Percentiles rank a stretch among this genome's conserved stretches.
phyloP scores from a whole-genome alignment of 257 asterid genomes.

The Scutellaria minor region DNA sequence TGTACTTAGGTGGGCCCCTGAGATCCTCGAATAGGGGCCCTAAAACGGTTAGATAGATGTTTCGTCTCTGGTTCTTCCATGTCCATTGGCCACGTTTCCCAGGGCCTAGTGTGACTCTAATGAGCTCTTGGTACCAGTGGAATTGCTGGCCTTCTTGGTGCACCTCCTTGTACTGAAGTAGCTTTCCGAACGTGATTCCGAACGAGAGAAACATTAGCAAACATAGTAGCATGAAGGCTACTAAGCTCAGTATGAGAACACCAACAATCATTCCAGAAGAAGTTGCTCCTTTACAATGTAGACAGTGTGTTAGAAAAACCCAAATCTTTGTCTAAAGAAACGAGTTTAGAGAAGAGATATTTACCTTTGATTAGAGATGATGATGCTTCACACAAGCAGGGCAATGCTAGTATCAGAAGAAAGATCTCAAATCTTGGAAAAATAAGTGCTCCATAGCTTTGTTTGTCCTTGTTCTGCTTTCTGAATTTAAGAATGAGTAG shows the following conservation, averaged over 20 bases:
- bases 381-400: constrained; percentile 77
- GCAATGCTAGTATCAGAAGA: constrained; percentile 73
- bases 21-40: constrained; percentile 96
- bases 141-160: constrained; percentile 69
- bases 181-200: constrained; percentile 83
- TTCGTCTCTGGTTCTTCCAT: constrained; percentile 65
- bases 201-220: constrained; percentile 71
- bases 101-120: constrained; percentile 87
- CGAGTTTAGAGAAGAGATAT: not conserved
- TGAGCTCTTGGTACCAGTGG: constrained; percentile 90
- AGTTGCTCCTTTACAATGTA: constrained; percentile 57
- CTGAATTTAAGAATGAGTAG: constrained; percentile 53
- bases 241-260: constrained; percentile 59
- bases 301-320: not conserved
- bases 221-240: constrained; percentile 61
- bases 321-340: not conserved
- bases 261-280: constrained; percentile 71
- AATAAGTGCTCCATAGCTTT: constrained; percentile 68
- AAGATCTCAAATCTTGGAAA: constrained; percentile 86
- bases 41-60: constrained; percentile 52
- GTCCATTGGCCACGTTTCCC: constrained; percentile 99
- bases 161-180: constrained; percentile 91
- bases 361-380: constrained; percentile 75
- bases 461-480: constrained; percentile 51
- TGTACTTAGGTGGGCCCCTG: constrained; percentile 95